Base-by-base conservation (phyloP, 176 grass and related monocot genomes). In the Carex kokanica region DNA sequence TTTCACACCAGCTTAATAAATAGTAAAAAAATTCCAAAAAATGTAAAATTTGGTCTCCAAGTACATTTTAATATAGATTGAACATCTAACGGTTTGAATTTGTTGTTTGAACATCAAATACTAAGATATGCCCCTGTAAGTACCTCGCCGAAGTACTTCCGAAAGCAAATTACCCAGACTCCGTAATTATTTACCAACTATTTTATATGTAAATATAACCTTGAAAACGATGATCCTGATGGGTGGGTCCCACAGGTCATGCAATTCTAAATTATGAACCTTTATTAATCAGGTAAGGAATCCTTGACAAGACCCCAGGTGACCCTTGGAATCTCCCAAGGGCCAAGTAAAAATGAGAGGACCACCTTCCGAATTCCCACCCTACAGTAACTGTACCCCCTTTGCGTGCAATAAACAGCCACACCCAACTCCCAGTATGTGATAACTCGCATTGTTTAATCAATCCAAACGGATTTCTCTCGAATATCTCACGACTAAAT, bases 321-420 rank as follows among this genome's bases (percentile, higher is more conserved):
- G 20, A 31, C 79, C 10, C 79, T 82, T 82, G 59, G 79, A 82
- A 63, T 65, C 59, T 63, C 79, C n/a, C 36, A 82, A 82, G 58
- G 40, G 40, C 10, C 55, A 31, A 16, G 14, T 31, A 18, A 80
- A 64, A 80, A 61, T 29, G n/a, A 60, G 64, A 82, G 34, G 21
- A 66, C 38, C 31, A 75, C 60, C 79, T 60, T 23, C 54, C 14
- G 17, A 32, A 29, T 78, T 78, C 21, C 45, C 13, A 34, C 64
- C 70, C 52, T 25, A 75, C 71, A 5, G 36, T 72, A 12, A 73
- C 69, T 4, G 21, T n/a, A 38, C 11, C 29, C 13, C 55, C 54
- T 82, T 82, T 82, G 79, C 79, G 60, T 82, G 79, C 24, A 63
- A 64, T 27, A 64, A 81, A 81, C n/a, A 17, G 18, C 34, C 18